Evolutionary conservation across 495 filamentous ascomycete genomes (phyloP), one percentile per base, ranked within the genome.

Genomic region (Penicillium manginii): DNA sequence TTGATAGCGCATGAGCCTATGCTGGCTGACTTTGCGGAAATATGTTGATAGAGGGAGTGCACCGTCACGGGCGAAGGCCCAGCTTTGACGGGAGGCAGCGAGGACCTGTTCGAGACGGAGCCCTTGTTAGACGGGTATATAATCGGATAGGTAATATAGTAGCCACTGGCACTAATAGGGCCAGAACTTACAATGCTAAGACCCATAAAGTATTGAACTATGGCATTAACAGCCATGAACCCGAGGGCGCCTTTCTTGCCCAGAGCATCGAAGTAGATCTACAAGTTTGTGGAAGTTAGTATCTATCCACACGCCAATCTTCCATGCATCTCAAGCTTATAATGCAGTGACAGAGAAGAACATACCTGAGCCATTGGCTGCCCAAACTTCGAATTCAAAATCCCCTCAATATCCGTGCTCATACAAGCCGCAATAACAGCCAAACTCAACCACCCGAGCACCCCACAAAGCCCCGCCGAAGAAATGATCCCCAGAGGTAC

Each of bases 41-140:
- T 81, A 89, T 54, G 71, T 74, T 48, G 84, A 86, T 63, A 89
- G 83, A 0, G 86, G 83, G 8, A 86, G 81, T 17, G 83, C 83
- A 26, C 83, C 82, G 59, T 87, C 84, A 8, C 84, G 77, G 39
- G 78, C 82, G 64, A 87, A 87, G 19, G 84, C 84, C 84, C 84
- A 87, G 59, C 74, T 75, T 62, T 87, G 84, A 7, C 84, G 75
- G 32, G 78, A 80, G 8, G 81, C 75, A 40, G 86, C 86, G 33
- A 89, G 78, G 40, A 82, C 63, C 77, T 77, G 33, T 22, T 18
- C 10, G 22, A 21, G 15, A 12, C 6, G n/a, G n/a, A 17, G n/a
- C 1, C 4, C n/a, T 21, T 37, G 29, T 66, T 61, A 60, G 54
- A 42, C 17, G 15, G 33, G 9, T n/a, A 21, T 17, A 21, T n/a